Percentiles rank a stretch among this genome's conserved stretches.
Evolutionary conservation across 2,329 filamentous ascomycete genomes (phyloP).

Genomic region (Metarhizium anisopliae): DNA sequence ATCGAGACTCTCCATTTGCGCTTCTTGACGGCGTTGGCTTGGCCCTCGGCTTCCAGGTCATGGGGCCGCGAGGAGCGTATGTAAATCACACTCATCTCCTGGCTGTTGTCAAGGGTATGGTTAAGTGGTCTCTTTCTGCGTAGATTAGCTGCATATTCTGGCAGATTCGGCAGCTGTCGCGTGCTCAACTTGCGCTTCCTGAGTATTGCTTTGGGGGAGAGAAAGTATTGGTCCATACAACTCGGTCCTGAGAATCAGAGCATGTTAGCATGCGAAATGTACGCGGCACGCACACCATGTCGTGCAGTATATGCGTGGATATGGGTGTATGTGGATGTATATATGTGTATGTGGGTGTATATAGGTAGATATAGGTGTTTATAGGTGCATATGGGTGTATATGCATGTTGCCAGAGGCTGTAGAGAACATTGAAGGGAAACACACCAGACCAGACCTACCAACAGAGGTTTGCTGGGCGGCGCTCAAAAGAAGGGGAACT

Average conservation of each 20-base stretch:
- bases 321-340: no score
- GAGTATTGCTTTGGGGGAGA: not conserved
- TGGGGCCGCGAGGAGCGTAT: conserved; percentile 9
- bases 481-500: not conserved
- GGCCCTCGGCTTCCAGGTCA: conserved; percentile 2
- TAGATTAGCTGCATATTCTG: conserved; percentile 6
- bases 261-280: not conserved
- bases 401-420: not conserved
- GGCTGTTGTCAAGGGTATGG: not conserved
- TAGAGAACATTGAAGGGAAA: not conserved
- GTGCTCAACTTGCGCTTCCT: not conserved
- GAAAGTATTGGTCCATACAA: not conserved
- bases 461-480: not conserved
- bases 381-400: no score
- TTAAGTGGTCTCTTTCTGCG: conserved; percentile 1
- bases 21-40: conserved; percentile 2
- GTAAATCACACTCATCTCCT: conserved; percentile 13
- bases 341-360: no score
- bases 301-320: no score
- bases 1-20: conserved; percentile 16
- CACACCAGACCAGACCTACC: not conserved
- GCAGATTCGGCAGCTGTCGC: not conserved
- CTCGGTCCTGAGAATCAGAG: not conserved
- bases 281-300: not conserved
- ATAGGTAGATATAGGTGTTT: no score